These are phyloP conservation scores for Penicillium sp. DNA, from an alignment of 2,329 filamentous ascomycete genomes.

Conservation along the genomic window DNA sequence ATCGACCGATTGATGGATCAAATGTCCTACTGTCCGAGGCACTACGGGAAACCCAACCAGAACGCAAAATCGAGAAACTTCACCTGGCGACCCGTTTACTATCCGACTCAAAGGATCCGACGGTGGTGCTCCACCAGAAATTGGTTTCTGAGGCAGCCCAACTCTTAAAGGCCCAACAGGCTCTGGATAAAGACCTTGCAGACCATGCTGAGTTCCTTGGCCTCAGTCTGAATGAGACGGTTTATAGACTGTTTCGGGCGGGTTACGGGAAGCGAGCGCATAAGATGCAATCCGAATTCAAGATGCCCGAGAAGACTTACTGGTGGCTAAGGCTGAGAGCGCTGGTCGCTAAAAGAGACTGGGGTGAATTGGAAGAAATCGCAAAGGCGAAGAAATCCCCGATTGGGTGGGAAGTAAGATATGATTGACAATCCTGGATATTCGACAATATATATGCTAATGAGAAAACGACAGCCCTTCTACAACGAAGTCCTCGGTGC, in stretches of 20 bases:
- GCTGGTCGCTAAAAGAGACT: slow-evolving; percentile 86
- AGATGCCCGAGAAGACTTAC: slow-evolving; percentile 84
- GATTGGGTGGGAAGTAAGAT: slow-evolving; percentile 90
- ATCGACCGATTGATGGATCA: slow-evolving; percentile 84
- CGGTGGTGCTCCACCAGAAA: slow-evolving; percentile 67
- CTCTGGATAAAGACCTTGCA: slow-evolving; percentile 80
- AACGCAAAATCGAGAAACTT: slow-evolving; percentile 80
- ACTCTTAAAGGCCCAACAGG: slow-evolving; percentile 83
- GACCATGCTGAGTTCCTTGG: slow-evolving; percentile 69
- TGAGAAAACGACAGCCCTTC: slow-evolving; percentile 68
- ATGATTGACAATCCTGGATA: slow-evolving; percentile 12
- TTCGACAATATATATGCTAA: slow-evolving; percentile 31
- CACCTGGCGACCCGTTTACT: slow-evolving; percentile 83
- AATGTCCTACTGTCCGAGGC: slow-evolving; percentile 87
- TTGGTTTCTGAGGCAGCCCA: slow-evolving; percentile 79
- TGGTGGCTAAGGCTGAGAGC: slow-evolving; percentile 88
- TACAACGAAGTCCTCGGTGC: slow-evolving; percentile 87
- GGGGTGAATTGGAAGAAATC: slow-evolving; percentile 89
- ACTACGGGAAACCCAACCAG: slow-evolving; percentile 70
- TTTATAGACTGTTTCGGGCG: slow-evolving; percentile 82
- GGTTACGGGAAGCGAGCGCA: slow-evolving; percentile 84
- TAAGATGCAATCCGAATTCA: slow-evolving; percentile 90
- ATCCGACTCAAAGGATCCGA: slow-evolving; percentile 78
- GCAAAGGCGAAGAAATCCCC: slow-evolving; percentile 76
- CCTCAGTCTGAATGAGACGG: slow-evolving; percentile 85